These are phyloP conservation scores for Verruconis gallopava DNA, from an alignment of 2,329 filamentous ascomycete species.

Conservation along the genomic window DNA sequence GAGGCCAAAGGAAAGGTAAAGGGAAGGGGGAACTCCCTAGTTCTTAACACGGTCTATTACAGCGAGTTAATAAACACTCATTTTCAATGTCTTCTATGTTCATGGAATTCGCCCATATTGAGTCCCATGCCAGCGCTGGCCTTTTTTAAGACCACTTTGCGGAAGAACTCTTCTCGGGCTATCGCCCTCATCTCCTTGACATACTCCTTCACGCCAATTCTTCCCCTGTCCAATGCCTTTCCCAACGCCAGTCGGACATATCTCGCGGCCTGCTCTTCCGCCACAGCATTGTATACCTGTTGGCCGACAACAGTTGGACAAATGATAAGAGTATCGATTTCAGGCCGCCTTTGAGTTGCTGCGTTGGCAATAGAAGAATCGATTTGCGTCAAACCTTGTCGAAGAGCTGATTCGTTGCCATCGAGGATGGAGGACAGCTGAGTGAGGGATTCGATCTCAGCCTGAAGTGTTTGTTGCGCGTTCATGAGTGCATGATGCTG, in stretches of 20 bases:
- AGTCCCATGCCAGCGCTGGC: conserved; percentile 67
- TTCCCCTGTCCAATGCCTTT: conserved; percentile 58
- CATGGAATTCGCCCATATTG: too few relatives aligned
- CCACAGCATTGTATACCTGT: conserved; percentile 78
- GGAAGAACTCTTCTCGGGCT: conserved; percentile 69
- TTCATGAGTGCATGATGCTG: conserved; percentile 66
- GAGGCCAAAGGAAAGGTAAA: too few relatives aligned
- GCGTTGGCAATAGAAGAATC: conserved; percentile 65
- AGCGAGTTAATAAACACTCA: background rate
- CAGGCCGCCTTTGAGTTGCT: conserved; percentile 54
- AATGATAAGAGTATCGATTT: conserved; percentile 84
- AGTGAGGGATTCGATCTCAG: conserved; percentile 59
- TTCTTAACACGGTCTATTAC: too few relatives aligned
- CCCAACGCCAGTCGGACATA: conserved; percentile 79
- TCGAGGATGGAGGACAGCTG: conserved; percentile 58
- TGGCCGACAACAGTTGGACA: conserved; percentile 86
- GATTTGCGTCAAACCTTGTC: conserved; percentile 63
- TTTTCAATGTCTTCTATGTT: background rate
- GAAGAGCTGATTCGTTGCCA: conserved; percentile 67
- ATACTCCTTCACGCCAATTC: conserved; percentile 60
- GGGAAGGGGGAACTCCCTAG: too few relatives aligned
- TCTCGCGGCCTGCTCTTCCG: conserved; percentile 75
- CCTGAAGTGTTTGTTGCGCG: conserved; percentile 56
- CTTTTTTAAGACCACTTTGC: conserved; percentile 69
- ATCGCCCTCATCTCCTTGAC: conserved; percentile 59